A percentile compares a stretch with the other conserved stretches of the same genome.
Conservation (phyloP, 148 eudicot genomes). For the Bassia scoparia region DNA sequence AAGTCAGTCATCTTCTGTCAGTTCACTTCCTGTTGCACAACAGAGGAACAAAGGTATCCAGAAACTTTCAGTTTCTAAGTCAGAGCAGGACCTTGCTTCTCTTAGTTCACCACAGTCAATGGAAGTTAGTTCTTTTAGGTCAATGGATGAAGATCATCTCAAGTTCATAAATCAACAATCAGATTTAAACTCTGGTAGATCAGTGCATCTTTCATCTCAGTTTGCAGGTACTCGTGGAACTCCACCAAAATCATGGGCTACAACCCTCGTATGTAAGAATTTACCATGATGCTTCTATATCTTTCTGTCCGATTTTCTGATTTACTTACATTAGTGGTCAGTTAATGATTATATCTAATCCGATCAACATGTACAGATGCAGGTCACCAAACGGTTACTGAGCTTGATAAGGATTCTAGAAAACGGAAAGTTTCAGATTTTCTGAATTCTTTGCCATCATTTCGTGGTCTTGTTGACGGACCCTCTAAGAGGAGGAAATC, state of each 20-base stretch:
- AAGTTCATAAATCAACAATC: constrained; percentile 32
- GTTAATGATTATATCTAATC: constrained; percentile 17
- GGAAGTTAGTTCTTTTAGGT: constrained; percentile 49
- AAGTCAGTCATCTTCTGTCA: constrained; percentile 48
- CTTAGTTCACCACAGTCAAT: constrained; percentile 64
- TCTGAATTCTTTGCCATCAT: constrained; percentile 67
- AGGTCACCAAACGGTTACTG: constrained; percentile 33
- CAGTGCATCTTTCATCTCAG: constrained; percentile 41
- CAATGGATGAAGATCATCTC: constrained; percentile 62
- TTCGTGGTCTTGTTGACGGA: constrained; percentile 35
- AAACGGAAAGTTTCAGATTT: constrained; percentile 74
- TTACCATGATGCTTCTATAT: constrained; percentile 12
- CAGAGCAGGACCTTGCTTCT: constrained; percentile 80
- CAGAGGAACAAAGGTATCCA: constrained; percentile 44
- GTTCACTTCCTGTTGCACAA: constrained; percentile 41
- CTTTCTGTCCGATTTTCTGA: constrained; percentile 15
- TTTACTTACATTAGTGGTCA: constrained; percentile 2
- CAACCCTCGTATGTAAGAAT: constrained; percentile 57
- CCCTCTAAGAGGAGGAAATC: constrained; percentile 58
- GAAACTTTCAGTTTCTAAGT: constrained; percentile 73
- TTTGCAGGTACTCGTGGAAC: constrained; percentile 31
- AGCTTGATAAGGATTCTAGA: constrained; percentile 39
- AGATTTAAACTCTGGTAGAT: constrained; percentile 37
- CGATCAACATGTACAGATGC: constrained; percentile 42
- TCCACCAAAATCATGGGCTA: constrained; percentile 39